Evolutionary conservation across 148 eudicot genomes (phyloP).

Genomic region (Silene conica): DNA sequence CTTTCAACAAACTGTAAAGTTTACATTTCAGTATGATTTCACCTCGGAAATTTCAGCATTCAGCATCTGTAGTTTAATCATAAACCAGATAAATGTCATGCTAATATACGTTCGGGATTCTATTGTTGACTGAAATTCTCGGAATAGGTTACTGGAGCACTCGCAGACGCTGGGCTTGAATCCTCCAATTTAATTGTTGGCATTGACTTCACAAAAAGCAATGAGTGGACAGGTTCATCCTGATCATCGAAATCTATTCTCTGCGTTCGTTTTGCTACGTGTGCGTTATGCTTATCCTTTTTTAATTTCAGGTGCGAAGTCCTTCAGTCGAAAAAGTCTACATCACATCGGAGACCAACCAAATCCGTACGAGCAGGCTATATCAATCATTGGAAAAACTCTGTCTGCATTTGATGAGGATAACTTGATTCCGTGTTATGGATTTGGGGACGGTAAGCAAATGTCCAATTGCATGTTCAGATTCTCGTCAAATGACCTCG

Average conservation of each 20-base stretch:
- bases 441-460: constrained; percentile 99
- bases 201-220: constrained; percentile 98
- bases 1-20: too few relatives aligned
- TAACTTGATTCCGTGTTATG: constrained; percentile 92
- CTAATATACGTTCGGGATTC: not conserved
- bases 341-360: constrained; percentile 72
- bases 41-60: too few relatives aligned
- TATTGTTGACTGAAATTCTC: constrained; percentile 5
- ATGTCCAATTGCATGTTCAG: not conserved
- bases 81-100: not conserved
- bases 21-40: too few relatives aligned
- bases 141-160: constrained; percentile 87
- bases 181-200: constrained; percentile 97
- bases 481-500: not conserved
- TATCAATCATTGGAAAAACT: constrained; percentile 91
- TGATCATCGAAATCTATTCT: constrained; percentile 7
- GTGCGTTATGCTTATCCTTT: constrained; percentile 11
- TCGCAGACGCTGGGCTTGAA: constrained; percentile 85
- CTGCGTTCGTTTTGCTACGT: constrained; percentile 14
- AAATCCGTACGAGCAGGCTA: constrained; percentile 93
- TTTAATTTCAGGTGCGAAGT: constrained; percentile 54
- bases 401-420: constrained; percentile 93
- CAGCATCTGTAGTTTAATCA: not conserved
- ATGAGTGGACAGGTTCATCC: constrained; percentile 92
- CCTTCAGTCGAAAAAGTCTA: constrained; percentile 68